These are phyloP conservation scores for Phragmites australis DNA, from an alignment of 176 grass and related monocot genomes.

Conservation along the genomic window DNA sequence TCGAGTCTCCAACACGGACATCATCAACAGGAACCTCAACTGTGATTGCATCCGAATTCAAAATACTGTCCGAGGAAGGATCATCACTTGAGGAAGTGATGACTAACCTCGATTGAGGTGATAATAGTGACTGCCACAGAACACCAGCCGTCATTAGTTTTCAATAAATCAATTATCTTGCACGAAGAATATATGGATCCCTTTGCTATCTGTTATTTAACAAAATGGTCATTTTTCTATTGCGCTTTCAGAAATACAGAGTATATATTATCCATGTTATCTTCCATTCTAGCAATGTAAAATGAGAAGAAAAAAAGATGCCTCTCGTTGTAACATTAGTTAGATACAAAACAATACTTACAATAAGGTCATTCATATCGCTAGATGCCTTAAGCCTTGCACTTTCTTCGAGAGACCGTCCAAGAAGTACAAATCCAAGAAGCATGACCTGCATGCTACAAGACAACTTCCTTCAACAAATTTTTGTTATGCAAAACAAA, in stretches of 20 bases:
- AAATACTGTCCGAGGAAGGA: conserved; percentile 52
- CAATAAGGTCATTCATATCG: conserved; percentile 95
- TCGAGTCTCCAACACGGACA: conserved; percentile 88
- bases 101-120: conserved; percentile 79
- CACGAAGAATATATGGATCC: background rate
- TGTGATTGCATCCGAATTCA: conserved; percentile 75
- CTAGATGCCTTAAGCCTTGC: conserved; percentile 95
- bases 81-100: conserved; percentile 70
- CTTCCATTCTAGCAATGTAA: conserved; percentile 16
- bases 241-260: background rate
- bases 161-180: conserved; percentile 11
- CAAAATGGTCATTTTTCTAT: background rate
- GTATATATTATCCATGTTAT: background rate
- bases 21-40: conserved; percentile 90
- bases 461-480: conserved; percentile 60
- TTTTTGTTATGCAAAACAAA: background rate
- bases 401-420: conserved; percentile 96
- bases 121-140: conserved; percentile 84
- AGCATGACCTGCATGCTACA: conserved; percentile 99
- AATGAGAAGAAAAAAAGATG: background rate
- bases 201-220: background rate
- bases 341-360: conserved; percentile 51
- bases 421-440: conserved; percentile 99
- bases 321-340: background rate
- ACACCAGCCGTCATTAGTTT: conserved; percentile 26